Base-by-base conservation (phyloP, 2,329 filamentous ascomycete species). In the Colletotrichum shisoi region DNA sequence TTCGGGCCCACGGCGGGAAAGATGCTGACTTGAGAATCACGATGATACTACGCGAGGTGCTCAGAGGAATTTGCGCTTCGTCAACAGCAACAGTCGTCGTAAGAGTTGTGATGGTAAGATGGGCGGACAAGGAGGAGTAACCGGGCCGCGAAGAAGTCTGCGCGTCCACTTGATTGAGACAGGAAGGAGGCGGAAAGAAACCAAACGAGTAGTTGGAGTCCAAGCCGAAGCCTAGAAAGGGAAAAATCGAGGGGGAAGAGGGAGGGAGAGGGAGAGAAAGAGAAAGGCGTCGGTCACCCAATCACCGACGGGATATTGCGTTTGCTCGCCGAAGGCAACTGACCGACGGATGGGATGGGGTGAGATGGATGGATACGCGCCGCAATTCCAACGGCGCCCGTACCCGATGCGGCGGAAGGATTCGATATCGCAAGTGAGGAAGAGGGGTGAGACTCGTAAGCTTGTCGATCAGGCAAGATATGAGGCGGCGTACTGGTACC, bases 381-480 rank as follows among this genome's bases (percentile, higher is more conserved):
- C 5, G 12, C 11, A 19, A 15, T 44, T 45, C 42, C 37, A 48
- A 46, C 44, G 57, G 51, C 37, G 62, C 49, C 65, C n/a, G 65
- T 51, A 60, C 65, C 61, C 54, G 61, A 67, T 64, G 44, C 49
- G 48, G 60, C 39, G 61, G 27, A 24, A 56, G 57, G 51, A 61
- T 46, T 58, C 51, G 56, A 66, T 24, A 68, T 67, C 31, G 61
- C 45, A 46, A 46, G 31, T 34, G 21, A 48, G 40, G 24, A 13
- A 57, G 46, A 39, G 57, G 57, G 62, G 45, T 21, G 66, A 57
- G 66, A 67, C 37, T 68, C 57, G 66, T 68, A 37, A 68, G 66
- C 63, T 13, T 53, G 66, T 51, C 60, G 66, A 68, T 68, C 62
- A 65, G 37, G 31, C n/a, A 68, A 68, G 66, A 62, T 68, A 67